Base-by-base conservation (phyloP, 1,139 yeast species). In the Sugiyamaella sp. region DNA sequence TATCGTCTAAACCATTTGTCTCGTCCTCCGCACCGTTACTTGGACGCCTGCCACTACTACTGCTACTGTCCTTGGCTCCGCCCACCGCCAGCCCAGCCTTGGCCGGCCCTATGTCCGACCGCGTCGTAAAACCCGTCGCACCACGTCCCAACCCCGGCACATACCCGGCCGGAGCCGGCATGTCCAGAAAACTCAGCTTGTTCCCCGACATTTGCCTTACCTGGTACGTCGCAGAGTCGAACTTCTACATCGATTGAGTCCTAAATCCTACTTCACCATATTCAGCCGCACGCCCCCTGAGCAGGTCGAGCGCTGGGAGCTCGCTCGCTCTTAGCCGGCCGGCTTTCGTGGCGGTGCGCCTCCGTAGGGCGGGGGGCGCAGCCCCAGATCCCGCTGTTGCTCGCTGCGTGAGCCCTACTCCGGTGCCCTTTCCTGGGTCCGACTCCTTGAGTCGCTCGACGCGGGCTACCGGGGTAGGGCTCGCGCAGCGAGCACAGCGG, bases 141-240 rank as follows among this genome's bases (percentile, higher is more conserved):
- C 99, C 99, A 66, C 99, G 77, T 0, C 98, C 99, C 6, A 90
- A 73, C 29, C 99, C 99, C 1, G 98, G 87, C 38, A 90, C 80
- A 67, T 93, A 93, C 4, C 96, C 96, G 2, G 86, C 81, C 0
- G 99, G 99, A 0, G 98, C 86, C 59, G 85, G 84, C 73, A 87
- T 90, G 64, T 86, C 91, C 53, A 93, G 76, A 70, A 93, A 93
- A 32, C 55, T 52, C 32, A 48, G 47, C 35, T 48, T 52, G 33
- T 48, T 52, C 16, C 35, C 33, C 24, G 52, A 41, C 52, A 49
- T 49, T 17, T 35, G 41, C 35, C 4, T 29, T 12, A 12, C 14
- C 35, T 5, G 14, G 35, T 12, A n/a, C n/a, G n/a, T n/a, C n/a
- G n/a, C n/a, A n/a, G n/a, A n/a, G n/a, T n/a, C n/a, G 14, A 8